Conservation (phyloP, 1,139 yeast genomes). For the Blastobotrys niveus region DNA sequence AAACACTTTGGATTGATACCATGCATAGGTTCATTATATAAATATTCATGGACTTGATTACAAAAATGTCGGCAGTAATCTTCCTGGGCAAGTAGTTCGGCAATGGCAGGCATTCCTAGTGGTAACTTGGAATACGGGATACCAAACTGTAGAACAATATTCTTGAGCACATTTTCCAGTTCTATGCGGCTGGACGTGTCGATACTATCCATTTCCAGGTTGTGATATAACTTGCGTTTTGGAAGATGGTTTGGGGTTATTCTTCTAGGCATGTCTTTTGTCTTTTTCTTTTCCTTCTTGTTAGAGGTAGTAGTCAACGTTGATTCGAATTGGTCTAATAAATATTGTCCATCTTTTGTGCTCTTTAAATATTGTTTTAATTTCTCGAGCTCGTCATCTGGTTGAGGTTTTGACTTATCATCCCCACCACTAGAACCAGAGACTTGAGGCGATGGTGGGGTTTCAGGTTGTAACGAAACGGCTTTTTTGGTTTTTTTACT, state of each 20-base stretch:
- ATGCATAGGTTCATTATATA: slow-evolving; percentile 20
- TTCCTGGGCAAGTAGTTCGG: slow-evolving; percentile 28
- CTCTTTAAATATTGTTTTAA: slow-evolving; percentile 7
- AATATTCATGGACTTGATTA: slow-evolving; percentile 26
- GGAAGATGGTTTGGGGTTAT: slow-evolving; percentile 15
- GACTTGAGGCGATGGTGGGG: no score
- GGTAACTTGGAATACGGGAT: slow-evolving; percentile 32
- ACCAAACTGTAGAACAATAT: slow-evolving; percentile 29
- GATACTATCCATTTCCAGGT: slow-evolving; percentile 27
- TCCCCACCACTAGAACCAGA: no score
- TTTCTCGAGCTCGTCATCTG: slow-evolving; percentile 3
- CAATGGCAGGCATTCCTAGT: slow-evolving; percentile 29
- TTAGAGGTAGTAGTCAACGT: neutral
- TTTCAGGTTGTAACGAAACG: no score
- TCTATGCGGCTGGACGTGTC: slow-evolving; percentile 27
- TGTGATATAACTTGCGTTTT: slow-evolving; percentile 19
- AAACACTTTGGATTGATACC: slow-evolving; percentile 6
- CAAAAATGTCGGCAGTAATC: slow-evolving; percentile 32
- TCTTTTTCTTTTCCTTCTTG: neutral
- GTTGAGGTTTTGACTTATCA: neutral
- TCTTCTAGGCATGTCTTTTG: neutral
- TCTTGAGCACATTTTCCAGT: slow-evolving; percentile 32
- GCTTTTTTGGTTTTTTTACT: no score
- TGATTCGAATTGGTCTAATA: slow-evolving; percentile 2
- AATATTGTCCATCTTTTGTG: slow-evolving; percentile 3